Evolutionary conservation across 768 basidiomycete species (phyloP).

Genomic region (Coprinellus micaceus): DNA sequence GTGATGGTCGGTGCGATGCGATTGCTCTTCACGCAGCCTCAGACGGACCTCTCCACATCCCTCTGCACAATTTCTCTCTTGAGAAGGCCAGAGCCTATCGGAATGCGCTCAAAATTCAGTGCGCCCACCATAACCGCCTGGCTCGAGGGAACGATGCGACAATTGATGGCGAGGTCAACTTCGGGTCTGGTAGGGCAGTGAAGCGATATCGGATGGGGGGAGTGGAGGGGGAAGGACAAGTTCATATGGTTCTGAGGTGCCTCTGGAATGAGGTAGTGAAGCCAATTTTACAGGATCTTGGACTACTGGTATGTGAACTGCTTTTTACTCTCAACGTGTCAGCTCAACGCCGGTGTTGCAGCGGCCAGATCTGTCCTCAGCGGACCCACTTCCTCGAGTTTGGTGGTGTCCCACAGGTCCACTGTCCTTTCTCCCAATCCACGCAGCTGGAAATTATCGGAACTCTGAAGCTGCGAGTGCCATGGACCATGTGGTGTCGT

Average conservation of each 20-base stretch:
- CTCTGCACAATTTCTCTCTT: constrained; percentile 4
- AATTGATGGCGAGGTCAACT: not conserved
- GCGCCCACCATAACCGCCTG: not conserved
- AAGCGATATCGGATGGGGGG: not conserved
- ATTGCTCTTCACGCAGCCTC: constrained; percentile 11
- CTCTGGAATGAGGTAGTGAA: not conserved
- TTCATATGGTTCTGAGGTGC: not conserved
- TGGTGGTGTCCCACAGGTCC: constrained; percentile 26
- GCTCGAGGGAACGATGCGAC: not conserved
- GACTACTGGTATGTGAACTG: not conserved
- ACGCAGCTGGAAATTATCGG: constrained; percentile 32
- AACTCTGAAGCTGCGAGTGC: not conserved
- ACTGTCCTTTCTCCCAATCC: constrained; percentile 35
- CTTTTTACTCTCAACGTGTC: too few species aligned
- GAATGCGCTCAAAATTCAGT: not conserved
- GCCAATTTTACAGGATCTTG: not conserved
- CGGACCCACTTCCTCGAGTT: constrained; percentile 4
- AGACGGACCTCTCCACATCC: constrained; percentile 10
- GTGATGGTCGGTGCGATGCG: constrained; percentile 18
- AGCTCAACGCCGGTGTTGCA: not conserved
- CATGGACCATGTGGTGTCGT: constrained; percentile 17
- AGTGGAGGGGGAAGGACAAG: not conserved
- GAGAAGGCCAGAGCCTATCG: not conserved
- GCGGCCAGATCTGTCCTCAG: not conserved
- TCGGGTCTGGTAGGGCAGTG: not conserved